These are phyloP conservation scores for Xylaria multiplex DNA, from an alignment of 2,329 filamentous ascomycete species.

Conservation along the genomic window DNA sequence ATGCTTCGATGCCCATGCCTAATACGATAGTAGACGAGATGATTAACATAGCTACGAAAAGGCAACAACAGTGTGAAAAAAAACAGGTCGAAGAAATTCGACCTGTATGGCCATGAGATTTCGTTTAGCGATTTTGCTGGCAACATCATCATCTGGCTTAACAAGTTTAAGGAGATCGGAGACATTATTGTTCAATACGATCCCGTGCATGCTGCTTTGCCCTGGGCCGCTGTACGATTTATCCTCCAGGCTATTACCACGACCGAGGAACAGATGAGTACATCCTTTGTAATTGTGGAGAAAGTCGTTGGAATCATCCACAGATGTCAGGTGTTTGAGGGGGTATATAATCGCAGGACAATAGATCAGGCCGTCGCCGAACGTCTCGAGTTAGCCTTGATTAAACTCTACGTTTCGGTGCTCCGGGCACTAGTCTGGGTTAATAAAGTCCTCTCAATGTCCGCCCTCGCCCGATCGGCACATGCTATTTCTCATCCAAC, in stretches of 20 bases:
- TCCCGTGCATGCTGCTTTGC: conserved; percentile 12
- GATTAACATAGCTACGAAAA: conserved; percentile 6
- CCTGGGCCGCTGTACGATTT: conserved; percentile 13
- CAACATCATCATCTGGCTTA: conserved; percentile 19
- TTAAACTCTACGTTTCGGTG: conserved; percentile 22
- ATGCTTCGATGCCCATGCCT: background rate
- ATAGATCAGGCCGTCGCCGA: background rate
- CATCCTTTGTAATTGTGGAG: conserved; percentile 19
- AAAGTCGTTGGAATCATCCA: conserved; percentile 20
- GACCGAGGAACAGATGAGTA: conserved; percentile 18
- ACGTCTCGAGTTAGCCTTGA: conserved; percentile 24
- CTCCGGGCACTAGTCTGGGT: conserved; percentile 20
- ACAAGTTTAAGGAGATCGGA: conserved; percentile 11
- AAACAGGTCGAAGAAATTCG: background rate
- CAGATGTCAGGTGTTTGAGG: conserved; percentile 27
- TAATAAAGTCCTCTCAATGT: conserved; percentile 11
- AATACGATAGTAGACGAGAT: conserved; percentile 4
- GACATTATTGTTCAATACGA: conserved; percentile 12
- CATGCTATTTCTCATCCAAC: conserved; percentile 9
- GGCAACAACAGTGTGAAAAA: conserved; percentile 14
- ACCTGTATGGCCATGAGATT: background rate
- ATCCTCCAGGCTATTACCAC: conserved; percentile 11
- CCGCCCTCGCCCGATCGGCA: background rate
- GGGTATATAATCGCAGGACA: conserved; percentile 26
- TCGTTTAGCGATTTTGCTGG: conserved; percentile 11